Conservation (phyloP, 257 asterid genomes). For the Salvia hispanica region DNA sequence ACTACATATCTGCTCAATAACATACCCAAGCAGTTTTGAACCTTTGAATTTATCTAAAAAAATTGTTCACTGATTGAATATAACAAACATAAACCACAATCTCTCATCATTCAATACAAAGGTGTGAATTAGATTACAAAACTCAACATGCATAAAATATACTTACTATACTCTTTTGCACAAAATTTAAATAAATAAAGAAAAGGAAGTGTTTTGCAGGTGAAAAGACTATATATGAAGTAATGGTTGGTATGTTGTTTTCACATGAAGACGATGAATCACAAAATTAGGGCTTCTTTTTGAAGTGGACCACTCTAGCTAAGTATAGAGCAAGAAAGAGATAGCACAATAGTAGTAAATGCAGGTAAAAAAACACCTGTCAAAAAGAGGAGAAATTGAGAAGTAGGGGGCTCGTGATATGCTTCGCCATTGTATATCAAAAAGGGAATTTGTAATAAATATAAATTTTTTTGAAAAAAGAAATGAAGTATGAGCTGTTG, state of each 20-base stretch:
- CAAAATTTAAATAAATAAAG: neutral
- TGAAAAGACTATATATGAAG: neutral
- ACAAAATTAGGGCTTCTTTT: slow-evolving; percentile 2
- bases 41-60: no score
- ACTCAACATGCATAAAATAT: no score
- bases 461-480: neutral
- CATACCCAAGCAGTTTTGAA: no score
- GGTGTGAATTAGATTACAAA: no score
- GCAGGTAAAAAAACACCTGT: neutral
- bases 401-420: slow-evolving; percentile 4
- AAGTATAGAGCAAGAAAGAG: neutral
- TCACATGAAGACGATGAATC: slow-evolving; percentile 3
- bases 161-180: no score
- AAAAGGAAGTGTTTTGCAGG: slow-evolving; percentile 14
- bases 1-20: no score
- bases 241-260: neutral
- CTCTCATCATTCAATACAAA: no score
- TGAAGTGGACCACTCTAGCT: slow-evolving; percentile 28
- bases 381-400: neutral
- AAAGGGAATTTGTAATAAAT: neutral
- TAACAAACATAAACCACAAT: no score
- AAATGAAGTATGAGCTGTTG: slow-evolving; percentile 32
- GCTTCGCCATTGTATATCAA: neutral
- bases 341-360: neutral
- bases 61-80: no score